Conservation (phyloP, 2,329 filamentous ascomycete genomes). For the Alternaria dauci region DNA sequence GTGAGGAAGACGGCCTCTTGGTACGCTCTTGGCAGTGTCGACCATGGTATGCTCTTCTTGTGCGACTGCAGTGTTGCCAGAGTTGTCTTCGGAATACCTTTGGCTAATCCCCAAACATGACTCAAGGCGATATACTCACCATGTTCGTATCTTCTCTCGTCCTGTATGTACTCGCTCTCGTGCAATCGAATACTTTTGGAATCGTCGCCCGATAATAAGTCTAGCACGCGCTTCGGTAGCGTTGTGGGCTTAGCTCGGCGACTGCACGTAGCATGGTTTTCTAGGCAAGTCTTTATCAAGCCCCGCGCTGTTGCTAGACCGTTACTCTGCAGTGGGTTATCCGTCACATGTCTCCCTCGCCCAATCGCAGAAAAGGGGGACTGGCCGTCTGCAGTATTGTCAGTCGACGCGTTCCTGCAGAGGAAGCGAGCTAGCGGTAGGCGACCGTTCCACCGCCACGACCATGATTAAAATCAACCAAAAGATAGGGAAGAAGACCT, state of each 20-base stretch:
- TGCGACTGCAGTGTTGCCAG: constrained; percentile 35
- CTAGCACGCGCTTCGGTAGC: constrained; percentile 43
- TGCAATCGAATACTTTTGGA: constrained; percentile 43
- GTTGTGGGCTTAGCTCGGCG: constrained; percentile 32
- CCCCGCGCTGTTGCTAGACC: constrained; percentile 36
- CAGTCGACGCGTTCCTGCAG: constrained; percentile 6
- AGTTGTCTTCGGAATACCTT: constrained; percentile 41
- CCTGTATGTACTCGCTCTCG: constrained; percentile 36
- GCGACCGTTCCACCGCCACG: background rate
- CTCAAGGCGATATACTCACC: constrained; percentile 47
- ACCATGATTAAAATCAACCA: background rate
- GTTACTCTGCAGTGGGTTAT: constrained; percentile 39
- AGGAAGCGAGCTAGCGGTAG: constrained; percentile 9
- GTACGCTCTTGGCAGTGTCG: constrained; percentile 41
- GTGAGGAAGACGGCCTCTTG: constrained; percentile 50
- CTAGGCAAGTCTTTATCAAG: constrained; percentile 43
- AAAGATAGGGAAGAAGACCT: background rate
- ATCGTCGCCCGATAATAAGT: constrained; percentile 37
- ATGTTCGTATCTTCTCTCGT: constrained; percentile 40
- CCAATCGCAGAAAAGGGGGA: constrained; percentile 49
- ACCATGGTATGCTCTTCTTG: constrained; percentile 42
- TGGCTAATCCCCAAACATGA: constrained; percentile 44
- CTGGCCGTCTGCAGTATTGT: constrained; percentile 41
- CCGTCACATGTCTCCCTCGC: constrained; percentile 40
- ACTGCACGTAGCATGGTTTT: constrained; percentile 41